Conservation (phyloP, 331 rosid species). For the Arachis monticola region DNA sequence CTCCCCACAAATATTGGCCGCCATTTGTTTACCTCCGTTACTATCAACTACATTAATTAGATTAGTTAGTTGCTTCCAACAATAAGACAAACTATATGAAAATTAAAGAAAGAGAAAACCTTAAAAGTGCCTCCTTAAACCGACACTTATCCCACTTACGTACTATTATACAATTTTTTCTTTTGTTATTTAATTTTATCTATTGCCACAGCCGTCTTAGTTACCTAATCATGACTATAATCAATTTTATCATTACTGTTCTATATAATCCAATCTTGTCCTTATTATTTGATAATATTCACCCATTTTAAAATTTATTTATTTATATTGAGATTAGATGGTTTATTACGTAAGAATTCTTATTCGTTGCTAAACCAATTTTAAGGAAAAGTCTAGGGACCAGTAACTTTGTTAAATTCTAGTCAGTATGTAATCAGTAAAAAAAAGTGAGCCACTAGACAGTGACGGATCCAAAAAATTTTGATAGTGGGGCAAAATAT, state of each 20-base stretch:
- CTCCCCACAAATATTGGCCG: slow-evolving; percentile 11
- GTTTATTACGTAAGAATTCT: not conserved
- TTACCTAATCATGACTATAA: slow-evolving; percentile 5
- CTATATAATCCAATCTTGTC: not conserved
- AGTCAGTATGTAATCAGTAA: no score
- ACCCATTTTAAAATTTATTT: not conserved
- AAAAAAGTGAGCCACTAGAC: no score
- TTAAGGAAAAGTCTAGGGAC: no score
- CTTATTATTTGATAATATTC: not conserved
- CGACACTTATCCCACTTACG: slow-evolving; percentile 41
- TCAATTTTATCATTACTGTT: not conserved
- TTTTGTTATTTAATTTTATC: slow-evolving; percentile 32
- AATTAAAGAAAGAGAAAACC: not conserved
- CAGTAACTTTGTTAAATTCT: no score
- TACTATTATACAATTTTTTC: not conserved
- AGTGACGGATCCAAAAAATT: no score
- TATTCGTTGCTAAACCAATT: slow-evolving; percentile 9
- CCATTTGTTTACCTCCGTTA: slow-evolving; percentile 18
- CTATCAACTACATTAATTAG: slow-evolving; percentile 25
- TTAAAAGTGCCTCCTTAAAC: slow-evolving; percentile 28
- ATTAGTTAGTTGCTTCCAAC: slow-evolving; percentile 22
- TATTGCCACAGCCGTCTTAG: slow-evolving; percentile 10
- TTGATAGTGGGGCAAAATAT: no score
- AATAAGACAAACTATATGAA: not conserved
- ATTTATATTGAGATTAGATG: not conserved